Conservation (phyloP, 768 basidiomycete species). For the Russula abietina region DNA sequence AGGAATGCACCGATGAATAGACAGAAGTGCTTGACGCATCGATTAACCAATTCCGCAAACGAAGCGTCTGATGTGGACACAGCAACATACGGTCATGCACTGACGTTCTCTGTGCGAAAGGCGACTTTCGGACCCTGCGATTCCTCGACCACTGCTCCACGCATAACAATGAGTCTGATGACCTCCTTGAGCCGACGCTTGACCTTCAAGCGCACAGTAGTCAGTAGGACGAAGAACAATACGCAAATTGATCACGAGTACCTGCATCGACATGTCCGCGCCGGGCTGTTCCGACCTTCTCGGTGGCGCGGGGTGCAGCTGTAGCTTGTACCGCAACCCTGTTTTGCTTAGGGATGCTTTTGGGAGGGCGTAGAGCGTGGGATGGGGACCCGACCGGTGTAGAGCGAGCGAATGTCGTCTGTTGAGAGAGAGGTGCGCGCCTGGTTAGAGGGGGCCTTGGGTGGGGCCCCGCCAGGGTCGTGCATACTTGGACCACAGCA, state of each 20-base stretch:
- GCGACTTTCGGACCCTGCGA: not conserved
- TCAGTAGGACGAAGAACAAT: not conserved
- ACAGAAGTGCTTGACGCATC: slow-evolving; percentile 12
- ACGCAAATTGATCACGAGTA: not conserved
- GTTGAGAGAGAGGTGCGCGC: slow-evolving; percentile 3
- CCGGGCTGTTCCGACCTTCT: not conserved
- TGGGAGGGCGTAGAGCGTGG: slow-evolving; percentile 13
- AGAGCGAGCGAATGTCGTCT: not conserved
- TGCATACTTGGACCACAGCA: too few relatives aligned
- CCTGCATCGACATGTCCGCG: slow-evolving; percentile 11
- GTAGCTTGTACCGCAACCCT: not conserved
- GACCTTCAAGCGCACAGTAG: not conserved
- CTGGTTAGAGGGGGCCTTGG: too few relatives aligned
- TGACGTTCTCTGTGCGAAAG: slow-evolving; percentile 11
- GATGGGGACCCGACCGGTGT: not conserved
- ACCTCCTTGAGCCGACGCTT: slow-evolving; percentile 12
- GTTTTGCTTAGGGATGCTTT: slow-evolving; percentile 16
- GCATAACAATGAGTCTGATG: slow-evolving; percentile 12
- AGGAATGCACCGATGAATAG: not conserved
- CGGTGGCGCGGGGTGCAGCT: slow-evolving; percentile 4
- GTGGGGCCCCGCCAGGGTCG: too few relatives aligned
- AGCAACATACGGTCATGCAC: slow-evolving; percentile 16
- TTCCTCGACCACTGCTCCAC: slow-evolving; percentile 10
- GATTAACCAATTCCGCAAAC: slow-evolving; percentile 4
- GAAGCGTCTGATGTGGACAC: slow-evolving; percentile 7